Conservation (phyloP, 164 flowering plant species). For the Magnolia officinalis region DNA sequence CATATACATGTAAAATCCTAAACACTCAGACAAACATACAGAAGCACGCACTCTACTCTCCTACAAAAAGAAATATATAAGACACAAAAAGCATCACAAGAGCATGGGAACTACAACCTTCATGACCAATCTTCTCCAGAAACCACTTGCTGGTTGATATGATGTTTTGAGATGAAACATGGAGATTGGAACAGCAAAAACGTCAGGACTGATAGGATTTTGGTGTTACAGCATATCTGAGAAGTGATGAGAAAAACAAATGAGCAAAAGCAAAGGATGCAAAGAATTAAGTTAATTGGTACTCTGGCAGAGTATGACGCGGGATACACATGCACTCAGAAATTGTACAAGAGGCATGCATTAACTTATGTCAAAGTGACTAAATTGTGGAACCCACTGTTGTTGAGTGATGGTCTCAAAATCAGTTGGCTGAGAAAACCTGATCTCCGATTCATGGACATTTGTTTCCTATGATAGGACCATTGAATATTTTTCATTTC, state of each 20-base stretch:
- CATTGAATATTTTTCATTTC: background rate
- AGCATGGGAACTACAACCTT: constrained; percentile 45
- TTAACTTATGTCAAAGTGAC: background rate
- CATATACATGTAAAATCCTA: too few species aligned
- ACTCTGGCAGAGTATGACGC: background rate
- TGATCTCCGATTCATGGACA: background rate
- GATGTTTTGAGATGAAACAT: constrained; percentile 8
- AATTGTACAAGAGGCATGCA: background rate
- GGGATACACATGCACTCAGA: background rate
- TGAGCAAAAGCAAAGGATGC: background rate
- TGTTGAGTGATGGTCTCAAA: background rate
- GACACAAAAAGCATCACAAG: background rate
- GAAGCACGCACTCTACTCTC: background rate
- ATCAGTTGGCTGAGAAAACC: background rate
- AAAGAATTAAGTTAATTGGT: too few species aligned
- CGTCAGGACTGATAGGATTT: background rate
- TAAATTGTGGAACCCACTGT: background rate
- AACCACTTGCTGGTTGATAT: constrained; percentile 84
- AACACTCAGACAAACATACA: too few species aligned
- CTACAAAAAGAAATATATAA: background rate
- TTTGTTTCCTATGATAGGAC: background rate
- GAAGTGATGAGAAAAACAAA: background rate
- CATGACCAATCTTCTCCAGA: constrained; percentile 88
- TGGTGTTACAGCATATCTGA: background rate
- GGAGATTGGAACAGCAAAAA: constrained; percentile 2